Evolutionary conservation across 768 basidiomycete species (phyloP), one percentile per base, ranked within the genome.

Genomic region (Tulasnella sp.): DNA sequence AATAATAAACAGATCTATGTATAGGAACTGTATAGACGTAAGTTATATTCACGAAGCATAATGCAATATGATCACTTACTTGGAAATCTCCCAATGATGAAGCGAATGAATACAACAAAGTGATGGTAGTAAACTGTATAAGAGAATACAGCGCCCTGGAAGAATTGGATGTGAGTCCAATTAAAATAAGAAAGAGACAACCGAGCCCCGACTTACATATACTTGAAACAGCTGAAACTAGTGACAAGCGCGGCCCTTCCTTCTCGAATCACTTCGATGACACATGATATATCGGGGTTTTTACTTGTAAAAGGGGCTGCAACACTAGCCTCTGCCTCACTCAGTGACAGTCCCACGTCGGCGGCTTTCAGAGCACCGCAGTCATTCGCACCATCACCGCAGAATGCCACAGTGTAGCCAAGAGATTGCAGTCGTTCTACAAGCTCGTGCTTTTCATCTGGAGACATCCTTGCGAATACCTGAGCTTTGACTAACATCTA

Each of bases 141-240:
- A 99, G 73, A 10, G 95, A 99, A 66, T 98, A 99, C 37, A 99
- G 66, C 0, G 95, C 95, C 93, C 92, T 98, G 59, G 19, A 15
- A 40, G 8, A 57, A 32, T 37, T 45, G 13, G 5, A 35, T 31
- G 44, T 2, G 63, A 35, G 57, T 58, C 29, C 25, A 5, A 20
- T 24, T 39, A 20, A 28, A 27, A 9, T 24, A 7, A n/a, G 19
- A 44, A 35, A 34, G 31, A 34, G 12, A 39, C 19, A n/a, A 25
- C 31, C 10, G 27, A 28, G 3, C 15, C 2, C 16, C 4, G 31
- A 71, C 87, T 65, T 59, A 92, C 93, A 99, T 99, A 62, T 96
- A 99, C 67, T 99, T 99, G 79, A 99, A 99, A 68, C 93, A 98
- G 58, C 90, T 92, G 67, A 99, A 99, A 64, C 90, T 93, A 1